Conservation (phyloP, 2,329 filamentous ascomycete species). For the Niveomyces coronatus region DNA sequence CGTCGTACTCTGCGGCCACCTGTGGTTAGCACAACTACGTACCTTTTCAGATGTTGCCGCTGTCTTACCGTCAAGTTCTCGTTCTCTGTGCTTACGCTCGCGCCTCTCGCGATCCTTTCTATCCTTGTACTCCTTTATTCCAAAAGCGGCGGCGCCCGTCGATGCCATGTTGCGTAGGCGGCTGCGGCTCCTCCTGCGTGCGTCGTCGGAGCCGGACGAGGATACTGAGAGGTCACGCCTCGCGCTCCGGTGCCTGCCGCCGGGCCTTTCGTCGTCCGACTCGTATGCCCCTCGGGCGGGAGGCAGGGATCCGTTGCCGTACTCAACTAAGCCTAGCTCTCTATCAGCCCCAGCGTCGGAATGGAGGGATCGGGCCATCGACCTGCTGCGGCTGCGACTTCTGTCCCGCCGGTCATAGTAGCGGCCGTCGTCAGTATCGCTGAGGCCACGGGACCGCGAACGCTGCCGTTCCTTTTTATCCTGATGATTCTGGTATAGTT, state of each 20-base stretch:
- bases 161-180: constrained; percentile 44
- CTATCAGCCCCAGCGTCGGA: constrained; percentile 48
- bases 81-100: constrained; percentile 23
- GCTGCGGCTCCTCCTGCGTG: constrained; percentile 42
- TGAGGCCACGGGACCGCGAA: constrained; percentile 13
- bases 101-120: constrained; percentile 34
- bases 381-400: constrained; percentile 35
- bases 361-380: constrained; percentile 38
- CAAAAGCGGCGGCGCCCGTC: constrained; percentile 51
- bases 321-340: constrained; percentile 60
- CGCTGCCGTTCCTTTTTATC: constrained; percentile 44
- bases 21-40: constrained; percentile 11
- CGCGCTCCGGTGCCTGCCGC: constrained; percentile 22
- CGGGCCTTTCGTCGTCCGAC: background rate
- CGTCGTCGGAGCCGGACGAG: constrained; percentile 19
- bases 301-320: constrained; percentile 48
- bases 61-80: constrained; percentile 23
- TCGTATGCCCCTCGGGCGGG: constrained; percentile 31
- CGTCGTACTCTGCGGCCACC: constrained; percentile 23
- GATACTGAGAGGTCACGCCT: constrained; percentile 26
- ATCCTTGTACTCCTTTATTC: constrained; percentile 50
- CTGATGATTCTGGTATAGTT: constrained; percentile 49
- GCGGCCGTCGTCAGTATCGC: constrained; percentile 24
- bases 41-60: no score
- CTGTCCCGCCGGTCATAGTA: constrained; percentile 25